phyloP scores from a whole-genome alignment of 805 yeast genomes.

The Pichia pseudocactophila region DNA sequence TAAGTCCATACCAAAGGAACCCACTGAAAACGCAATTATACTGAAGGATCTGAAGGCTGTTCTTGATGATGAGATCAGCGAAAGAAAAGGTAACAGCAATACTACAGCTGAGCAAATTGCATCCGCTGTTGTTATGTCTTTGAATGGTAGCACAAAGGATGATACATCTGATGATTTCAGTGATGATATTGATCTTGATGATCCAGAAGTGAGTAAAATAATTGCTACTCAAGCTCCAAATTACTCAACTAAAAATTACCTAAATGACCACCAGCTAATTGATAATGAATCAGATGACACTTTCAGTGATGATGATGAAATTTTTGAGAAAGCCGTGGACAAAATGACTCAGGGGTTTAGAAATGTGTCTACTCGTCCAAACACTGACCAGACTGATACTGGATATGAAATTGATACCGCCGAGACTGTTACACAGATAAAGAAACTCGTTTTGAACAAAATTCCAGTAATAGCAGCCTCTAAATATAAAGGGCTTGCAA shows the following conservation, averaged over 20 bases:
- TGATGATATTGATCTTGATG: conserved; percentile 27
- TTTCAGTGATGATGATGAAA: conserved; percentile 24
- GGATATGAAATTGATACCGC: neutral
- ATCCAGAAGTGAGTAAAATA: conserved; percentile 1
- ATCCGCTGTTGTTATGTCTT: too few relatives aligned
- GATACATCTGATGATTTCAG: conserved; percentile 17
- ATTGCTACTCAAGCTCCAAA: neutral
- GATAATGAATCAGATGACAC: conserved; percentile 11
- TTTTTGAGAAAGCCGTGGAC: conserved; percentile 13
- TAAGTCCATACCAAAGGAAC: too few relatives aligned
- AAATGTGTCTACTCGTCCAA: neutral
- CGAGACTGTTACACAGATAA: neutral
- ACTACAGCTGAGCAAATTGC: too few relatives aligned
- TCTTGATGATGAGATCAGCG: too few relatives aligned
- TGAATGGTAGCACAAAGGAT: neutral
- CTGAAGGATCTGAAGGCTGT: too few relatives aligned
- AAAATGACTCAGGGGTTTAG: neutral
- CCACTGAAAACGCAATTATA: too few relatives aligned
- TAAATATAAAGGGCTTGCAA: conserved; percentile 4
- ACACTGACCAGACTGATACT: conserved; percentile 7
- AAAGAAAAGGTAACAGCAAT: too few relatives aligned
- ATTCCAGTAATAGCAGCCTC: conserved; percentile 10
- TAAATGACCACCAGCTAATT: neutral
- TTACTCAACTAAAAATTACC: neutral
- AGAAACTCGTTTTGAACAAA: neutral